Conservation (phyloP, 305 asterid species). For the Fraxinus angustifolia region DNA sequence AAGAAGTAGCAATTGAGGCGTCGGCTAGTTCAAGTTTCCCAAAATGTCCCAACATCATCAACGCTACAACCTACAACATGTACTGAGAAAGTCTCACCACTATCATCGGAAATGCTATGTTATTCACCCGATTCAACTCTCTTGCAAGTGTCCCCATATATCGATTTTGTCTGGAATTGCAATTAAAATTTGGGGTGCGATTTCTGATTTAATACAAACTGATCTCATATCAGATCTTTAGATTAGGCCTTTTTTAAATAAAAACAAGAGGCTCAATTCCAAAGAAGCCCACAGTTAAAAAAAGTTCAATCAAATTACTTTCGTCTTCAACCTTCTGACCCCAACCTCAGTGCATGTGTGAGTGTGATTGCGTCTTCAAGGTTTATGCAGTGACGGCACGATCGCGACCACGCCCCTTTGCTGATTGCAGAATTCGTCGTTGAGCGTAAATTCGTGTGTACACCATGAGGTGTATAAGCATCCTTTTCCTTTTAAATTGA, state of each 20-base stretch:
- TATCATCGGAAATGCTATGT: constrained; percentile 28
- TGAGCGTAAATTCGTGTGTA: no score
- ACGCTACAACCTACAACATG: constrained; percentile 28
- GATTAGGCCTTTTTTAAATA: background rate
- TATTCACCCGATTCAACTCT: background rate
- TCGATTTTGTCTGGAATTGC: background rate
- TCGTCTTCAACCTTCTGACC: no score
- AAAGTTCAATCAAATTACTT: no score
- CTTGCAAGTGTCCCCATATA: background rate
- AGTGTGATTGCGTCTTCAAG: no score
- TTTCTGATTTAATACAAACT: background rate
- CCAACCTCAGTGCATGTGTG: no score
- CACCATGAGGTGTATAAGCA: no score
- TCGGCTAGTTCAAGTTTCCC: constrained; percentile 31
- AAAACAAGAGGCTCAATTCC: no score
- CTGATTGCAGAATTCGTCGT: no score
- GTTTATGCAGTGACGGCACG: no score
- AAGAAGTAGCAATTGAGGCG: constrained; percentile 44
- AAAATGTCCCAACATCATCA: constrained; percentile 49
- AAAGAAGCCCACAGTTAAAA: no score
- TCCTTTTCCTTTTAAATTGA: no score
- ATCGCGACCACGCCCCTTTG: no score
- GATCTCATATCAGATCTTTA: background rate
- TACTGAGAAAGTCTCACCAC: constrained; percentile 13
- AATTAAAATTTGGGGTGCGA: background rate